phyloP scores from a whole-genome alignment of 257 asterid genomes.

The Prunella vulgaris region DNA sequence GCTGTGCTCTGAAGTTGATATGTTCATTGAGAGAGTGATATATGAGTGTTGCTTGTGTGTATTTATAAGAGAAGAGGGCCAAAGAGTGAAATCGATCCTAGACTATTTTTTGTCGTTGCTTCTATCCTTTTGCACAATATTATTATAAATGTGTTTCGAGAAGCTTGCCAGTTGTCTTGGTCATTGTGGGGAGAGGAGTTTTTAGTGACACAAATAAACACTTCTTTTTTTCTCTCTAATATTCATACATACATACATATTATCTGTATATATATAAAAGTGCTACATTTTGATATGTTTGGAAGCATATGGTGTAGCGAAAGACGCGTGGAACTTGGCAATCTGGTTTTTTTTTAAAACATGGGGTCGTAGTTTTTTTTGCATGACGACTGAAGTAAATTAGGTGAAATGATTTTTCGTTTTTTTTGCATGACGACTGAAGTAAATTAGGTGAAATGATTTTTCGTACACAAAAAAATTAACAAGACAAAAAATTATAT shows the following conservation, averaged over 20 bases:
- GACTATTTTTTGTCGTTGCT: conserved; percentile 54
- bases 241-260: too few species aligned
- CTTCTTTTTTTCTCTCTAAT: neutral
- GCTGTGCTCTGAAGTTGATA: conserved; percentile 55
- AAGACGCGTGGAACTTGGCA: neutral
- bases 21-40: conserved; percentile 38
- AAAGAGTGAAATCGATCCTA: conserved; percentile 48
- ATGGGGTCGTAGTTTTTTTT: neutral
- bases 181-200: conserved; percentile 15
- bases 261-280: too few species aligned
- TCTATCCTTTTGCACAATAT: conserved; percentile 38
- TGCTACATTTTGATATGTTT: neutral
- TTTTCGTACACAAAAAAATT: neutral
- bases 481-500: too few species aligned
- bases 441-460: neutral
- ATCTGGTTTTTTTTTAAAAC: neutral
- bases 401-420: too few species aligned
- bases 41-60: conserved; percentile 15
- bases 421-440: neutral
- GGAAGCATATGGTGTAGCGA: neutral
- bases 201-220: neutral
- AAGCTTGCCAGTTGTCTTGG: conserved; percentile 68
- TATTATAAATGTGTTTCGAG: conserved; percentile 40
- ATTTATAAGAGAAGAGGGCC: conserved; percentile 41
- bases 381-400: neutral